Base-by-base conservation (phyloP, 202 grass and related monocot genomes). In the Schoenoplectus tabernaemontani region DNA sequence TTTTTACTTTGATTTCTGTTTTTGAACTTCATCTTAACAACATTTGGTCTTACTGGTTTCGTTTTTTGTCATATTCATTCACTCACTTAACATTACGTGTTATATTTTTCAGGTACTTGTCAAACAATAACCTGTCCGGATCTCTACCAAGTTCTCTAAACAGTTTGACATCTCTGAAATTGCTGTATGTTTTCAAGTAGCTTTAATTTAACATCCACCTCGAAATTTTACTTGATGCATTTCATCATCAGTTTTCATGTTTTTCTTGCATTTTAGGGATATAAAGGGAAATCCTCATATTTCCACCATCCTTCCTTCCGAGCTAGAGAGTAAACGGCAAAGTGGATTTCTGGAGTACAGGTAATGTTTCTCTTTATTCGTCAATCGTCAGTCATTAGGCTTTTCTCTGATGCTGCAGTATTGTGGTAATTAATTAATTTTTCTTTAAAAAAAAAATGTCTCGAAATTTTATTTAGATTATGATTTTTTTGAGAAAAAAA, bases 291-390 rank as follows among this genome's bases (percentile, higher is more conserved):
- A 76, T 33, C 23, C 33, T 16, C 24, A 78, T 7, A 2, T 78
- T 42, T 78, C 56, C 8, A 61, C 54, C 36, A 26, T 17, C 33
- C 76, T 78, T 61, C 86, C 84, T 64, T 5, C 17, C 48, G 73
- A 19, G 71, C 82, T 92, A 23, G 82, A 79, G 39, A 78, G 57
- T 38, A 84, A 57, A 88, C 77, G 76, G 34, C n/a, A 76, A 44
- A 59, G 84, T 64, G 46, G 83, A 3, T 42, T 8, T 42, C 69
- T 89, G 4, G 77, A 7, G 41, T 69, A 87, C 76, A 83, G 85
- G 90, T 92, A 83, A 11, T 13, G 8, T 48, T 47, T 83, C 8
- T 72, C 4, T 34, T 57, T 36, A 34, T 53, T n/a, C n/a, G n/a
- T n/a, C n/a, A n/a, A n/a, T 34, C 17, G 3, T 4, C 24, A 30